phyloP scores from a whole-genome alignment of 352 stramenopile genomes.

The Phytophthora podocarpi region DNA sequence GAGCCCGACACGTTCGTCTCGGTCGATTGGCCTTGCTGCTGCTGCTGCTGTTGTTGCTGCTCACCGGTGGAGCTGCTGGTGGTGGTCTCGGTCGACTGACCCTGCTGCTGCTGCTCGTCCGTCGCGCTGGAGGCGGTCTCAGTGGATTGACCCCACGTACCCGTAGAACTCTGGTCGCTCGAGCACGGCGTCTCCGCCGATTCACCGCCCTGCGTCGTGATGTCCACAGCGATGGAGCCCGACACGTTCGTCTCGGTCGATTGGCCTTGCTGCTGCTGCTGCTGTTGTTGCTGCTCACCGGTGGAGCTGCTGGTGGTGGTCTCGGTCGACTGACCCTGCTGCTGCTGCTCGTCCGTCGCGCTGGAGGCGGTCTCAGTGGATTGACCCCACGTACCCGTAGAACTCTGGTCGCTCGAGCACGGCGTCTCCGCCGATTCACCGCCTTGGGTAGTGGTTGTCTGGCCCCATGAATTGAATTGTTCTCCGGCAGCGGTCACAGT shows the following conservation, averaged over 20 bases:
- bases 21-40: neutral
- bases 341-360: neutral
- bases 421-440: slow-evolving; percentile 18
- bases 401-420: slow-evolving; percentile 21
- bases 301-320: neutral
- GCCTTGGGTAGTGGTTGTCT: slow-evolving; percentile 4
- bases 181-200: slow-evolving; percentile 15
- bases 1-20: slow-evolving; percentile 3
- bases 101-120: neutral
- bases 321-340: slow-evolving; percentile 9
- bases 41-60: too few species aligned
- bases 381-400: slow-evolving; percentile 14
- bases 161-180: slow-evolving; percentile 12
- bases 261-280: neutral
- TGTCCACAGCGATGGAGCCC: slow-evolving; percentile 8
- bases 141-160: neutral
- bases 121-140: neutral
- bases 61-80: neutral
- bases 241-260: slow-evolving; percentile 1
- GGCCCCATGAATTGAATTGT: neutral
- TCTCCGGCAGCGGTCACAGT: slow-evolving; percentile 9
- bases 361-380: slow-evolving; percentile 14
- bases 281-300: neutral
- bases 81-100: neutral
- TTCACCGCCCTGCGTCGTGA: slow-evolving; percentile 4